Evolutionary conservation across 1,139 yeast species (phyloP).

Genomic region (Taphrina pruni): DNA sequence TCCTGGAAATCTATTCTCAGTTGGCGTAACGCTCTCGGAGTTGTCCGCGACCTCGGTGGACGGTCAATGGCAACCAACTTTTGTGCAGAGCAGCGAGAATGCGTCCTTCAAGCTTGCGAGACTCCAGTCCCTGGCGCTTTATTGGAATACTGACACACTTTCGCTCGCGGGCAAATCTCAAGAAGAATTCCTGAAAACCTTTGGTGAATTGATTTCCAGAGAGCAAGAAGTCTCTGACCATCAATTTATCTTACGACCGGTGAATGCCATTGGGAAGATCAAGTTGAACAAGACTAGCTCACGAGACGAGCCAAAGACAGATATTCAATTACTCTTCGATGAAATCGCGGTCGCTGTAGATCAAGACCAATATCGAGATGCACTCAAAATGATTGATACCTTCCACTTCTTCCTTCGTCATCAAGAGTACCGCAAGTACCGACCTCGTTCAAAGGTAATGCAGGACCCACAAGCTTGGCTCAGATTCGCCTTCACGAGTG

Average conservation of each 20-base stretch:
- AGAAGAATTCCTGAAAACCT: conserved; percentile 47
- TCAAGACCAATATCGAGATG: conserved; percentile 80
- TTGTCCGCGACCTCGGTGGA: conserved; percentile 92
- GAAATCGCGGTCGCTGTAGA: conserved; percentile 86
- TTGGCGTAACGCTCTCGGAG: conserved; percentile 83
- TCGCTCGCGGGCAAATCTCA: conserved; percentile 50
- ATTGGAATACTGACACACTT: conserved; percentile 78
- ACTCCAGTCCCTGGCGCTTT: conserved; percentile 74
- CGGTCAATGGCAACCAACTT: conserved; percentile 81
- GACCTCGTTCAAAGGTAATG: conserved; percentile 64
- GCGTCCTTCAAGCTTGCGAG: conserved; percentile 79
- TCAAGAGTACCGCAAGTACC: conserved; percentile 69
- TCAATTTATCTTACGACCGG: conserved; percentile 83
- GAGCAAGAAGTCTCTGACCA: conserved; percentile 50
- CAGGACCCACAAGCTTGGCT: conserved; percentile 86
- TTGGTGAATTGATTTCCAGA: conserved; percentile 48
- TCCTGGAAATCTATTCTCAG: conserved; percentile 68
- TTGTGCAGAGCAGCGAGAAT: conserved; percentile 71
- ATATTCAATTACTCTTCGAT: conserved; percentile 67
- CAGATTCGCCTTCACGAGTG: conserved; percentile 73
- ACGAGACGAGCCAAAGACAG: conserved; percentile 73
- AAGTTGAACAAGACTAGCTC: conserved; percentile 80
- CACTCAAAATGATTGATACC: conserved; percentile 79
- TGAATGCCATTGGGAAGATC: conserved; percentile 83
- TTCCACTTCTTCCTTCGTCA: conserved; percentile 81